A percentile compares a stretch with the other conserved stretches of the same genome.
These are phyloP conservation scores for Hymenoscyphus infarciens DNA, from an alignment of 2,329 filamentous ascomycete species.

Conservation along the genomic window DNA sequence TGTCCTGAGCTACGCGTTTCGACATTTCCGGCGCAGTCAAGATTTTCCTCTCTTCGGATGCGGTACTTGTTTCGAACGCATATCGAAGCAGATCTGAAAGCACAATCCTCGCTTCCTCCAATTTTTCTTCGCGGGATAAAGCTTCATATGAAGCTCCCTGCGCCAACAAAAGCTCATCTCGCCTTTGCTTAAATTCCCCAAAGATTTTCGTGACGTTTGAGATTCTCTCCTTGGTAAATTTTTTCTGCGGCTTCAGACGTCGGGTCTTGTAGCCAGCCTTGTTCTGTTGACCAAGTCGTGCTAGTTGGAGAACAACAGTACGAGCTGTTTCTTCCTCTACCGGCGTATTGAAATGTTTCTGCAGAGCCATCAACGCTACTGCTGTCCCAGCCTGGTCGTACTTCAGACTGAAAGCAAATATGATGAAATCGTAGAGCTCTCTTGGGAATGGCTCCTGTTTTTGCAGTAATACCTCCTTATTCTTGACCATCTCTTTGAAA, in stretches of 20 bases:
- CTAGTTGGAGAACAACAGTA: conserved; percentile 47
- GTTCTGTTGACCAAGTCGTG: conserved; percentile 37
- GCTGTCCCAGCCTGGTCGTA: conserved; percentile 47
- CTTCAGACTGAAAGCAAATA: conserved; percentile 47
- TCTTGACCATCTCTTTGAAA: conserved; percentile 47
- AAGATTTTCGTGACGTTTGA: conserved; percentile 43
- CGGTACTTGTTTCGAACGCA: conserved; percentile 20
- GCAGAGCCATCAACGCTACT: conserved; percentile 46
- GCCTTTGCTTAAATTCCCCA: conserved; percentile 37
- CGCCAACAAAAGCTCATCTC: conserved; percentile 26
- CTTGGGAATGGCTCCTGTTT: conserved; percentile 41
- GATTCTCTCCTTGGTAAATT: conserved; percentile 43
- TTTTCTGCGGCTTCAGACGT: conserved; percentile 38
- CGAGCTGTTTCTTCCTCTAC: conserved; percentile 46
- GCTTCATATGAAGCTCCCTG: conserved; percentile 31
- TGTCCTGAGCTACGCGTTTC: conserved; percentile 22
- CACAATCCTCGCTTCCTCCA: conserved; percentile 33
- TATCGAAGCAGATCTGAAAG: conserved; percentile 31
- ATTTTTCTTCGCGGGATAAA: conserved; percentile 27
- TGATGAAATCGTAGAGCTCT: conserved; percentile 49
- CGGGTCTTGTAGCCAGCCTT: conserved; percentile 33
- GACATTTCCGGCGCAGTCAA: conserved; percentile 10
- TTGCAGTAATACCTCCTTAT: conserved; percentile 35
- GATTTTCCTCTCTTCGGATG: conserved; percentile 9
- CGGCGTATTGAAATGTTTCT: conserved; percentile 41